Conservation (phyloP, 768 basidiomycete genomes). For the Panellus pusillus region DNA sequence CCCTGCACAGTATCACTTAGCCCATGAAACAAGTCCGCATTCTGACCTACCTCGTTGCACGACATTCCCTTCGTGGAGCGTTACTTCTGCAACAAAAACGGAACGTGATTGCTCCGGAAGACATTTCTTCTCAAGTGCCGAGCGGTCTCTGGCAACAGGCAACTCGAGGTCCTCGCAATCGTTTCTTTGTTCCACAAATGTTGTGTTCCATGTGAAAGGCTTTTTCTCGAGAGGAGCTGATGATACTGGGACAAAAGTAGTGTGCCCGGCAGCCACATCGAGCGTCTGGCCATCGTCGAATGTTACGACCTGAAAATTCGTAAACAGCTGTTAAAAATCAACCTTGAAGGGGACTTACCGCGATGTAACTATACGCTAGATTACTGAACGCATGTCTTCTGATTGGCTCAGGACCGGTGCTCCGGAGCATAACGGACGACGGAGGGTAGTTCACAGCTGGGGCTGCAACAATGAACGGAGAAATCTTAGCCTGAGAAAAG, state of each 20-base stretch:
- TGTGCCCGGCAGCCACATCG: conserved; percentile 4
- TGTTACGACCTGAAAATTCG: background rate
- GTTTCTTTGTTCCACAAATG: background rate
- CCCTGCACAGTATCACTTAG: background rate
- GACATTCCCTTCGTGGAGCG: conserved; percentile 2
- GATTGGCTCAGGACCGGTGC: background rate
- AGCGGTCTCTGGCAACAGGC: background rate
- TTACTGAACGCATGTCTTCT: background rate
- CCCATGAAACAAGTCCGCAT: background rate
- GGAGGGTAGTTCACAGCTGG: conserved; percentile 11
- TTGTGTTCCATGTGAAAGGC: background rate
- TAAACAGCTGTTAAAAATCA: background rate
- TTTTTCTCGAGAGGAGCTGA: background rate
- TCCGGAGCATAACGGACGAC: no score
- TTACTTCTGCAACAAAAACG: conserved; percentile 7
- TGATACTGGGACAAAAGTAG: conserved; percentile 3
- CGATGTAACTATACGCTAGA: conserved; percentile 10
- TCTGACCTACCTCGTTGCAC: background rate
- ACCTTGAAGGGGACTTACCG: background rate
- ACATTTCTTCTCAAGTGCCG: background rate
- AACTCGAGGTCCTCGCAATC: background rate
- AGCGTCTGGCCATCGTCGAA: conserved; percentile 5
- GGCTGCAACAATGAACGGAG: background rate
- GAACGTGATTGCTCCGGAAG: conserved; percentile 7
- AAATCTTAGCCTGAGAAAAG: background rate